Percentiles rank a stretch among this genome's conserved stretches.
Conservation (phyloP, 352 stramenopile species). For the Pythium insidiosum region DNA sequence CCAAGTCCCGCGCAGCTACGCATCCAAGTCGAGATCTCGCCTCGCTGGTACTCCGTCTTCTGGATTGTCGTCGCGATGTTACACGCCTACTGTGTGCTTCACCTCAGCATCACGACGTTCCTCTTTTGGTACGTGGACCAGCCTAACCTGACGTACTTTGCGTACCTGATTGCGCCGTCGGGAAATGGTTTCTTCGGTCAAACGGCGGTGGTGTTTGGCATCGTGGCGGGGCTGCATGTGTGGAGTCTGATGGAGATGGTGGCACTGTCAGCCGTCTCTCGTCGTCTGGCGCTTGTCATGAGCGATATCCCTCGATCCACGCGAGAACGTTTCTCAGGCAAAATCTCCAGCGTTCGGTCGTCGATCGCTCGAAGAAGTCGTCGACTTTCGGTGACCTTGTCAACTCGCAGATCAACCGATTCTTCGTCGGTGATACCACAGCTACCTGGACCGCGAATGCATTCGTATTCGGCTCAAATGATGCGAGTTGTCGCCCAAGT, state of each 20-base stretch:
- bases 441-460: too few species aligned
- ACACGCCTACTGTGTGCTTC: background rate
- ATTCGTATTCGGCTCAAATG: too few species aligned
- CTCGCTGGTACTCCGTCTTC: background rate
- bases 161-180: slow-evolving; percentile 7
- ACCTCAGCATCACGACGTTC: background rate
- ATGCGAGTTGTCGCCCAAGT: too few species aligned
- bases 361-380: too few species aligned
- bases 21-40: too few species aligned
- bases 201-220: slow-evolving; percentile 7
- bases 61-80: slow-evolving; percentile 2
- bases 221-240: background rate
- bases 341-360: background rate
- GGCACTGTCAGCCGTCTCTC: background rate
- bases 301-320: background rate
- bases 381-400: too few species aligned
- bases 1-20: too few species aligned
- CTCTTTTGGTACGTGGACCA: slow-evolving; percentile 16
- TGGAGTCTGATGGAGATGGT: background rate
- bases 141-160: slow-evolving; percentile 20
- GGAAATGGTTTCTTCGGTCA: slow-evolving; percentile 3
- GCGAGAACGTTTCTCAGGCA: background rate
- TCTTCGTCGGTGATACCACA: too few species aligned
- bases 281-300: background rate
- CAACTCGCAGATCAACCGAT: too few species aligned